These are phyloP conservation scores for Colletotrichum lini DNA, from an alignment of 2,329 filamentous ascomycete genomes.

Conservation along the genomic window DNA sequence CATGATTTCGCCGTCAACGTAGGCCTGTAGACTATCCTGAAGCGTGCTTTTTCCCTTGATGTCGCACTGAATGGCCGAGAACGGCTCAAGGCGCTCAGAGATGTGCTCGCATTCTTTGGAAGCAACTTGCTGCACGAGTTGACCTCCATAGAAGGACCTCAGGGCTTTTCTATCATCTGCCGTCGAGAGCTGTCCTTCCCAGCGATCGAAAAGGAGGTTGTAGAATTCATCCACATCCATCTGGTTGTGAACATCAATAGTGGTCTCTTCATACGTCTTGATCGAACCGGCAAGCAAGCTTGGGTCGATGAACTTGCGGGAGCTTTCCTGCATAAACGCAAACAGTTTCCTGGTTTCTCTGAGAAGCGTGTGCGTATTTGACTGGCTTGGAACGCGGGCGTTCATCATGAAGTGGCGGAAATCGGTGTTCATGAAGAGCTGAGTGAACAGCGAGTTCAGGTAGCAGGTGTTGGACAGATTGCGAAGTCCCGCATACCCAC, in stretches of 20 bases:
- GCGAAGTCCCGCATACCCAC: constrained; percentile 89
- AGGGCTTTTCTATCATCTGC: constrained; percentile 79
- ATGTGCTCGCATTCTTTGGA: constrained; percentile 96
- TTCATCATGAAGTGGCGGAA: constrained; percentile 89
- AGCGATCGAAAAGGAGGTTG: constrained; percentile 91
- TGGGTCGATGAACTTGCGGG: constrained; percentile 81
- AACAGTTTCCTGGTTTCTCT: constrained; percentile 86
- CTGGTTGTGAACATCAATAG: constrained; percentile 89
- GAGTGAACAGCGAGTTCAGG: constrained; percentile 92
- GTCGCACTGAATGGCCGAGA: constrained; percentile 95
- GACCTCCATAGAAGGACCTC: constrained; percentile 89
- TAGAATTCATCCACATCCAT: constrained; percentile 99
- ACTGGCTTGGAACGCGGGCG: constrained; percentile 68
- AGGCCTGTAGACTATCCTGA: constrained; percentile 91
- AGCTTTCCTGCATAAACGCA: constrained; percentile 86
- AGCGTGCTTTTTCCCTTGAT: constrained; percentile 92
- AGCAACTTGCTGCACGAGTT: constrained; percentile 94
- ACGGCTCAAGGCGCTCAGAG: constrained; percentile 90
- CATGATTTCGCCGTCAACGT: constrained; percentile 96
- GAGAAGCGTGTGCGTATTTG: constrained; percentile 76
- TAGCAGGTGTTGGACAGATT: constrained; percentile 98
- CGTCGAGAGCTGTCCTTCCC: constrained; percentile 84
- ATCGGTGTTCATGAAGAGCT: constrained; percentile 94
- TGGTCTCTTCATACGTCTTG: constrained; percentile 84
- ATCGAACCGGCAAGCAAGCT: constrained; percentile 80